Evolutionary conservation across 78 protist species (phyloP).

Genomic region (Speleostelium caveatum): DNA sequence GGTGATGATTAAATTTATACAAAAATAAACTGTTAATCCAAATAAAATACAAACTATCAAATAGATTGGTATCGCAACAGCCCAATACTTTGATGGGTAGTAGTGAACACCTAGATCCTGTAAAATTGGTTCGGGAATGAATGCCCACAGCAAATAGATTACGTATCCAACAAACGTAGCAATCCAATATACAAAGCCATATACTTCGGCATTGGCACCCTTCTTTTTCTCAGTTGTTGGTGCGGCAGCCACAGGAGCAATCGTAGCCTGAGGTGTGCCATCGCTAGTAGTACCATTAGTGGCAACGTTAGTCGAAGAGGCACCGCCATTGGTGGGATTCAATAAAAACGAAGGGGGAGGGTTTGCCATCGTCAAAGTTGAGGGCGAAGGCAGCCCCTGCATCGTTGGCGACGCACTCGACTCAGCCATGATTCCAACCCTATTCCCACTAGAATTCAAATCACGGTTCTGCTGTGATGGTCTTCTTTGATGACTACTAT

Average conservation of each 20-base stretch:
- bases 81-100: constrained; percentile 77
- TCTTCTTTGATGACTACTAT: constrained; percentile 24
- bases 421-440: background rate
- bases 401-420: background rate
- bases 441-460: background rate
- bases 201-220: constrained; percentile 73
- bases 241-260: background rate
- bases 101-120: constrained; percentile 58
- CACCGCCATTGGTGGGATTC: background rate
- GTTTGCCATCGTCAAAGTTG: background rate
- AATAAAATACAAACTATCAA: constrained; percentile 37
- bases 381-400: background rate
- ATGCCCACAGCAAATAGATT: constrained; percentile 73
- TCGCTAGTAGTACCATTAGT: background rate
- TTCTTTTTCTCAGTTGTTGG: constrained; percentile 9
- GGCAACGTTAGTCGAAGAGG: background rate
- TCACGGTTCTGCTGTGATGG: background rate
- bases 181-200: constrained; percentile 82
- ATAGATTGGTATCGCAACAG: constrained; percentile 72
- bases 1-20: constrained; percentile 58
- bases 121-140: constrained; percentile 51
- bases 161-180: constrained; percentile 67
- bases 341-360: background rate
- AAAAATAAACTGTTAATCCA: constrained; percentile 46
- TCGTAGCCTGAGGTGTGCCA: background rate